Evolutionary conservation across 768 basidiomycete genomes (phyloP), one percentile per base, ranked within the genome.

Genomic region (Lactarius akahatsu): DNA sequence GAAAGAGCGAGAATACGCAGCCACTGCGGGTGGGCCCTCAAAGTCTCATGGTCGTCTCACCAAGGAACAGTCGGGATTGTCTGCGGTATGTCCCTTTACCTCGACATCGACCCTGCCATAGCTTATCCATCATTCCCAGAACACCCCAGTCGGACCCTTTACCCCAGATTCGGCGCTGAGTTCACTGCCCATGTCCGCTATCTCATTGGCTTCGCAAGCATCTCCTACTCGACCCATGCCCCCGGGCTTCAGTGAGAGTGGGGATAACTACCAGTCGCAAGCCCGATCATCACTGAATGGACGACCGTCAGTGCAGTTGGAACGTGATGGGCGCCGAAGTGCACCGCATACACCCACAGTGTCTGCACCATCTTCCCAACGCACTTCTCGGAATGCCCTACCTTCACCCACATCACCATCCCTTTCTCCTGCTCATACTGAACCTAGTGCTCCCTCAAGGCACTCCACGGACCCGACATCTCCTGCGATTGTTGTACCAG

Each of bases 1-100:
- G 73, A 86, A 89, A 28, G 87, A 91, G 74, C 76, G 77, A 28
- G 74, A 77, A 63, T 70, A 66, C 65, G 67, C 75, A 59, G 65
- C 70, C 61, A 80, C 81, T 71, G 86, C 88, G 64, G 81, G 78
- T 57, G 79, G 77, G 10, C 75, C 76, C 26, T 65, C 64, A 70
- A 73, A 62, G 61, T 70, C 77, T 36, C 75, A 73, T 60, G 72
- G 73, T 52, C 74, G 68, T 28, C 71, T 76, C 28, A 58, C 70
- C 8, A 70, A 68, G 61, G 73, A 74, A 56, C 59, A 70, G 34
- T 74, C 79, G 69, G 75, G 76, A 58, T 81, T 81, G 59, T 78
- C 75, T 65, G 74, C 73, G 71, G 71, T 71, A 30, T 16, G 61
- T 43, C 34, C 4, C 50, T 66, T 61, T 54, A 32, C 15, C n/a